Conservation (phyloP, 768 basidiomycete species). For the Trametes cingulata region DNA sequence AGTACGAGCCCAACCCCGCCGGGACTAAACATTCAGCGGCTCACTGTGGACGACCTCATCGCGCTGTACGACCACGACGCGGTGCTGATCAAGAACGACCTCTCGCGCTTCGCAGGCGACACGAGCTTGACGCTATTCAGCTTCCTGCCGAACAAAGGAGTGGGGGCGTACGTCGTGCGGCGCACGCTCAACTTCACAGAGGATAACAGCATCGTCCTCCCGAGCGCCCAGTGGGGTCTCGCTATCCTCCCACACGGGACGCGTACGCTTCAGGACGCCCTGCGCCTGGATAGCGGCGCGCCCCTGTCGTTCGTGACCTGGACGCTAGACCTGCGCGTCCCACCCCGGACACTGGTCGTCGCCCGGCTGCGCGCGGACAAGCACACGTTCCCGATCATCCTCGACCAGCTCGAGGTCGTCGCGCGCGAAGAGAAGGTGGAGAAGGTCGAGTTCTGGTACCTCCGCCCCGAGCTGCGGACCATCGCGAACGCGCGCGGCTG, state of each 20-base stretch:
- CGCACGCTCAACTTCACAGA: slow-evolving; percentile 32
- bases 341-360: slow-evolving; percentile 14
- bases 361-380: slow-evolving; percentile 20
- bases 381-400: slow-evolving; percentile 13
- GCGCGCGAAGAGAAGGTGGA: slow-evolving; percentile 13
- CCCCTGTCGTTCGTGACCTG: slow-evolving; percentile 18
- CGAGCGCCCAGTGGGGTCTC: slow-evolving; percentile 34
- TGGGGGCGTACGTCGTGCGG: slow-evolving; percentile 46
- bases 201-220: slow-evolving; percentile 19
- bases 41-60: slow-evolving; percentile 39
- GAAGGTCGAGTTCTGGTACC: slow-evolving; percentile 22
- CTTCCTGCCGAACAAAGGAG: slow-evolving; percentile 48
- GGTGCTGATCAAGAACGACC: slow-evolving; percentile 36
- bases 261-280: neutral
- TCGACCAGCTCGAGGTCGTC: slow-evolving; percentile 10
- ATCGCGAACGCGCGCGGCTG: slow-evolving; percentile 11
- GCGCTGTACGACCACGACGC: slow-evolving; percentile 45
- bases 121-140: slow-evolving; percentile 33
- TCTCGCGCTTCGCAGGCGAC: slow-evolving; percentile 24
- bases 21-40: slow-evolving; percentile 27
- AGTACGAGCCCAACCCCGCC: neutral
- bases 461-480: slow-evolving; percentile 7
- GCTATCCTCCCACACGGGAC: slow-evolving; percentile 3
- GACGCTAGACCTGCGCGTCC: slow-evolving; percentile 14
- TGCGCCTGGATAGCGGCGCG: neutral